Evolutionary conservation across 2,329 filamentous ascomycete genomes (phyloP).

Genomic region (Aspergillus awamori): DNA sequence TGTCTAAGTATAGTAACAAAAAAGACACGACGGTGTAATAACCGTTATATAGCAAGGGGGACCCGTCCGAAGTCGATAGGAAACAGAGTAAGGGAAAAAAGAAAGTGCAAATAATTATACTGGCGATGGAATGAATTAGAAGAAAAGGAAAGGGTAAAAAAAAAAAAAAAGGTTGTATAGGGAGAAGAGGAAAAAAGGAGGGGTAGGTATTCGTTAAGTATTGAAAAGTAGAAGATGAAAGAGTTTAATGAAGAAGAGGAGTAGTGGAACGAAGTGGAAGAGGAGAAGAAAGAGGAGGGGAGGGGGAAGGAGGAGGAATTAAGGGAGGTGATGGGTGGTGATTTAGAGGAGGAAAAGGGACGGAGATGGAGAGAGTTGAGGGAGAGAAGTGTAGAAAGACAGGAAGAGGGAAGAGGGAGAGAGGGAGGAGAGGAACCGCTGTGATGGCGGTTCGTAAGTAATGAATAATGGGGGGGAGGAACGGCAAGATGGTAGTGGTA

Average conservation of each 20-base stretch:
- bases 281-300: constrained; percentile 18
- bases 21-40: constrained; percentile 8
- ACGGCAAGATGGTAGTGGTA: neutral
- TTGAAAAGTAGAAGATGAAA: constrained; percentile 13
- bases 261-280: constrained; percentile 13
- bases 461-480: constrained; percentile 2
- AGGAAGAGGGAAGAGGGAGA: constrained; percentile 5
- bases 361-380: constrained; percentile 1
- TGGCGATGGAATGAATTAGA: constrained; percentile 11
- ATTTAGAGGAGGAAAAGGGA: constrained; percentile 17
- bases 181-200: constrained; percentile 9
- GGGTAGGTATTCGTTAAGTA: constrained; percentile 12
- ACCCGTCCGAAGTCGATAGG: neutral
- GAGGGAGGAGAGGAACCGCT: constrained; percentile 11
- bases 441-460: constrained; percentile 4
- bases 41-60: constrained; percentile 15
- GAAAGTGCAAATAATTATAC: constrained; percentile 9
- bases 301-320: constrained; percentile 22
- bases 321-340: constrained; percentile 25
- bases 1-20: constrained; percentile 19
- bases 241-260: constrained; percentile 11
- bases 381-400: neutral
- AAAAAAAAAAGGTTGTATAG: too few species aligned
- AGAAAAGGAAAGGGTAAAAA: constrained; percentile 11
- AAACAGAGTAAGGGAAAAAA: neutral